Evolutionary conservation across 768 basidiomycete species (phyloP).

Genomic region (Mrakia gelida): DNA sequence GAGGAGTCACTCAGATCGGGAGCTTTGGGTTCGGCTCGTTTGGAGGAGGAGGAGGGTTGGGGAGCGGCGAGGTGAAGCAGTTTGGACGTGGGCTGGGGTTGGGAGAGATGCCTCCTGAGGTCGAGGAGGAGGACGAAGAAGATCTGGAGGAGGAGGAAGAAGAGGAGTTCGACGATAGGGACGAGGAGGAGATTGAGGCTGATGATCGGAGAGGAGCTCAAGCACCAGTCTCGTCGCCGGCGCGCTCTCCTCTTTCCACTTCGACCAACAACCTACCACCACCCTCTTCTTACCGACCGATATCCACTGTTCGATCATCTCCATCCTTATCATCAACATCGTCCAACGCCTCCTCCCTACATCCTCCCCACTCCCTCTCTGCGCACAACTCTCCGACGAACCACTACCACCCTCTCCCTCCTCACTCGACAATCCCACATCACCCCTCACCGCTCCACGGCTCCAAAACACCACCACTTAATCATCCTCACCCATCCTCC

Average conservation of each 20-base stretch:
- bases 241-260: not conserved
- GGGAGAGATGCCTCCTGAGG: not conserved
- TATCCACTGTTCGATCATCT: not conserved
- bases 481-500: not conserved
- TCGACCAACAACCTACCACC: not conserved
- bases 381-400: not conserved
- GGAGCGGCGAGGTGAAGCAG: conserved; percentile 10
- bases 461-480: conserved; percentile 33
- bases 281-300: conserved; percentile 31
- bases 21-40: conserved; percentile 22
- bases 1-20: conserved; percentile 20
- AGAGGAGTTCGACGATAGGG: conserved; percentile 3
- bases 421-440: conserved; percentile 33
- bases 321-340: conserved; percentile 23
- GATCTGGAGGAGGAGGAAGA: conserved; percentile 2
- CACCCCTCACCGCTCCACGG: conserved; percentile 33
- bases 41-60: not conserved
- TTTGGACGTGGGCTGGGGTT: conserved; percentile 18
- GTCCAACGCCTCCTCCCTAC: conserved; percentile 5
- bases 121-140: not conserved
- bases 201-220: not conserved
- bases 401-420: conserved; percentile 24
- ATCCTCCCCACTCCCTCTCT: conserved; percentile 11
- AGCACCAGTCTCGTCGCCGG: not conserved
- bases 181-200: not conserved